phyloP scores from a whole-genome alignment of 202 grass and related monocot species.

The Panicum hallii region DNA sequence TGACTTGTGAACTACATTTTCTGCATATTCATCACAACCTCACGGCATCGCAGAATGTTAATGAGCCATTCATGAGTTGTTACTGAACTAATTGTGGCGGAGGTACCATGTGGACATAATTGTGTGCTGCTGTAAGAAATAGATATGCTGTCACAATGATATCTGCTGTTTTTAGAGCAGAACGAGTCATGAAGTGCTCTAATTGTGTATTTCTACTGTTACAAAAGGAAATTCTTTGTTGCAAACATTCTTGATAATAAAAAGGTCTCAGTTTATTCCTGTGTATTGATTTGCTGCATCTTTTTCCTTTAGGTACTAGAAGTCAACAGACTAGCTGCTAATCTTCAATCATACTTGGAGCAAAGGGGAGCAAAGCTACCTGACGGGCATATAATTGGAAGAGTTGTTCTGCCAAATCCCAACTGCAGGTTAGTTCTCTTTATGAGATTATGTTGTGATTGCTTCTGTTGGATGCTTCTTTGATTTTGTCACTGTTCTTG shows the following conservation, averaged over 20 bases:
- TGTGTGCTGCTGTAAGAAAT: not conserved
- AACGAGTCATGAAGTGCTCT: not conserved
- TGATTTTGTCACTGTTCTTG: not conserved
- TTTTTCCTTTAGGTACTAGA: constrained; percentile 69
- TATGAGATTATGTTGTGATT: not conserved
- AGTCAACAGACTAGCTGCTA: constrained; percentile 70
- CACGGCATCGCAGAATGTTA: not conserved
- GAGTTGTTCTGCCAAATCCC: constrained; percentile 80
- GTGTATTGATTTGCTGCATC: constrained; percentile 23
- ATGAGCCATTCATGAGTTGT: not conserved
- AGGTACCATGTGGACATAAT: not conserved
- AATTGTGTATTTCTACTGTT: not conserved
- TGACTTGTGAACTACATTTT: constrained; percentile 12
- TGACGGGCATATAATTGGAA: constrained; percentile 64
- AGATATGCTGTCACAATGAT: constrained; percentile 10
- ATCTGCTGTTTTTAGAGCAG: not conserved
- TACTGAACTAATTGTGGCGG: not conserved
- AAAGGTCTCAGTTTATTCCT: not conserved
- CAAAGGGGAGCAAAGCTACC: constrained; percentile 75
- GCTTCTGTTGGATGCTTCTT: constrained; percentile 6
- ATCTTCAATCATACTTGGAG: constrained; percentile 92
- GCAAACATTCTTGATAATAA: constrained; percentile 2
- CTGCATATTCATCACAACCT: not conserved
- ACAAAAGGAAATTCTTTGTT: not conserved
- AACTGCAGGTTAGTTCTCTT: constrained; percentile 71